phyloP scores from a whole-genome alignment of 768 basidiomycete species.

The Clavulina sp. region DNA sequence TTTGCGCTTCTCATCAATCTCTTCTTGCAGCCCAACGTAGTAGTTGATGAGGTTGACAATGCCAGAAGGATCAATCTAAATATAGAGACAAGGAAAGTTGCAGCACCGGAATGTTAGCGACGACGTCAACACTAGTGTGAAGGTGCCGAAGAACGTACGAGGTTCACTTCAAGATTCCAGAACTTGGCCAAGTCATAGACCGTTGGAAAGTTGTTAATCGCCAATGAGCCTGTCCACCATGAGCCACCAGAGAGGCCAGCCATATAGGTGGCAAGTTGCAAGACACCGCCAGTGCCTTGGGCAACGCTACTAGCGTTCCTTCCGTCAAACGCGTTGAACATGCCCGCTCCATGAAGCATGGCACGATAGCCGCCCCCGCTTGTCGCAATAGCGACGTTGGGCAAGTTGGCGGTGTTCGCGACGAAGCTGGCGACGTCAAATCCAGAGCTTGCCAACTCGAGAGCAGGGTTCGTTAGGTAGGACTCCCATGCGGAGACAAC shows the following conservation, averaged over 20 bases:
- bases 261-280: conserved; percentile 20
- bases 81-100: not conserved
- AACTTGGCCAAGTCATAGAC: not conserved
- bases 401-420: not conserved
- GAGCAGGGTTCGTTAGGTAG: not conserved
- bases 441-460: not conserved
- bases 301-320: conserved; percentile 15
- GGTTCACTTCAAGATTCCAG: not conserved
- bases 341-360: conserved; percentile 18
- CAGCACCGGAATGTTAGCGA: too few relatives aligned
- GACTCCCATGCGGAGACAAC: not conserved
- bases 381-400: conserved; percentile 17
- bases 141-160: not conserved
- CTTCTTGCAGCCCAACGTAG: not conserved
- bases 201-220: not conserved
- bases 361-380: conserved; percentile 25
- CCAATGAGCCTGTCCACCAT: not conserved
- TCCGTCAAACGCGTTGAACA: conserved; percentile 15
- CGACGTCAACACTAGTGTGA: too few relatives aligned
- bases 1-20: not conserved
- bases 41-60: not conserved
- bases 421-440: not conserved
- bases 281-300: conserved; percentile 16
- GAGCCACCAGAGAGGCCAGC: conserved; percentile 15
- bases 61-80: not conserved